These are phyloP conservation scores for Bimuria novae-zelandiae DNA, from an alignment of 2,329 filamentous ascomycete species.

Conservation along the genomic window DNA sequence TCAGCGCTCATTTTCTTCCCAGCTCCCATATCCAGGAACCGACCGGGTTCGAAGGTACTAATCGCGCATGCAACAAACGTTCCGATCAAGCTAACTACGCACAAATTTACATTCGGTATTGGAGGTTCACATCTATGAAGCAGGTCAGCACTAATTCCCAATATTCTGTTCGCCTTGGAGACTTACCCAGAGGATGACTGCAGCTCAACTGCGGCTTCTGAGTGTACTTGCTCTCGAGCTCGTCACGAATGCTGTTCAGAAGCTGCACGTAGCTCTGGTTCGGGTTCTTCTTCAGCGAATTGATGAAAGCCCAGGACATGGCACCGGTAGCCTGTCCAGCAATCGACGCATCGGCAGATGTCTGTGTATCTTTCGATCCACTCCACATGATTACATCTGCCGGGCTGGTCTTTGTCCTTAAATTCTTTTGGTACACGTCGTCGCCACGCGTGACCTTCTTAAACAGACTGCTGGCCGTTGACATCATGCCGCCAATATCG, in stretches of 20 bases:
- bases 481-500: slow-evolving; percentile 80
- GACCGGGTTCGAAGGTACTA: background rate
- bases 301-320: slow-evolving; percentile 98
- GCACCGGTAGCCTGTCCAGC: slow-evolving; percentile 88
- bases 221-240: slow-evolving; percentile 81
- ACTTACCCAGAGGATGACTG: slow-evolving; percentile 88
- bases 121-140: slow-evolving; percentile 47
- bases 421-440: slow-evolving; percentile 76
- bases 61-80: background rate
- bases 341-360: slow-evolving; percentile 89
- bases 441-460: slow-evolving; percentile 86
- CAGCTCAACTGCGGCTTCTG: slow-evolving; percentile 97
- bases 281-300: slow-evolving; percentile 85
- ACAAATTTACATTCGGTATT: slow-evolving; percentile 50
- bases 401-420: slow-evolving; percentile 87
- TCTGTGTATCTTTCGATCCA: slow-evolving; percentile 94
- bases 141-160: background rate
- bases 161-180: background rate
- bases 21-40: background rate
- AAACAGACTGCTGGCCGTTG: slow-evolving; percentile 78
- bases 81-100: background rate
- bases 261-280: slow-evolving; percentile 96
- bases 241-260: slow-evolving; percentile 91
- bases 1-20: background rate
- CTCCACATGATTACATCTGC: slow-evolving; percentile 99